A percentile compares a stretch with the other conserved stretches of the same genome.
Conservation (phyloP, 352 stramenopile genomes). For the Phytopythium chamaehyphon region DNA sequence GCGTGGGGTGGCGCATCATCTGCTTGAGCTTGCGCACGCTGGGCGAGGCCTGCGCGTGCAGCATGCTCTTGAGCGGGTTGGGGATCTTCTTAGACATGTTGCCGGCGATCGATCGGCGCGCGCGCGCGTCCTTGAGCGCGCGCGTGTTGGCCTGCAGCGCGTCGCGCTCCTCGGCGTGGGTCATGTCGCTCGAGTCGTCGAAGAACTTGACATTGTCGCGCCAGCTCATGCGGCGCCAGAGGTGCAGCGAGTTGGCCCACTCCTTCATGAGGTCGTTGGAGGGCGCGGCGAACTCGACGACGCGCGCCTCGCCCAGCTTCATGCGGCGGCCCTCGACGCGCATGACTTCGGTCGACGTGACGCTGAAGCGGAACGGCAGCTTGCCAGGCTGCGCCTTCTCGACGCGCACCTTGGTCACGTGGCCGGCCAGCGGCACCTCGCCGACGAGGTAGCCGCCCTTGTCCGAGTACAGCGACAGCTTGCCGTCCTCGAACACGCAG, state of each 20-base stretch:
- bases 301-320: constrained; percentile 59
- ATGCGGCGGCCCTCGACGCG: constrained; percentile 75
- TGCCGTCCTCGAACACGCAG: constrained; percentile 75
- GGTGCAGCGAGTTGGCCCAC: constrained; percentile 78
- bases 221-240: constrained; percentile 86
- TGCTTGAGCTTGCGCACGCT: constrained; percentile 70
- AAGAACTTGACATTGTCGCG: constrained; percentile 88
- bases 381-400: constrained; percentile 59
- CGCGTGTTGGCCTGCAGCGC: constrained; percentile 55
- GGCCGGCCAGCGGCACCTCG: constrained; percentile 59
- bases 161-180: constrained; percentile 53
- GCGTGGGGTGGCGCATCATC: constrained; percentile 38
- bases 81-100: constrained; percentile 38
- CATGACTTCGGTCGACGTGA: constrained; percentile 62
- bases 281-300: constrained; percentile 67
- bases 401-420: constrained; percentile 74
- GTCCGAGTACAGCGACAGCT: constrained; percentile 68
- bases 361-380: constrained; percentile 70
- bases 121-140: constrained; percentile 44
- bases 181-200: constrained; percentile 42
- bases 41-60: constrained; percentile 52
- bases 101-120: constrained; percentile 24
- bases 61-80: constrained; percentile 54
- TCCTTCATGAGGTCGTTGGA: constrained; percentile 82
- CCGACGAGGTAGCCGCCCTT: constrained; percentile 64